Conservation (phyloP, 2,329 filamentous ascomycete species). For the Colletotrichum incanum region DNA sequence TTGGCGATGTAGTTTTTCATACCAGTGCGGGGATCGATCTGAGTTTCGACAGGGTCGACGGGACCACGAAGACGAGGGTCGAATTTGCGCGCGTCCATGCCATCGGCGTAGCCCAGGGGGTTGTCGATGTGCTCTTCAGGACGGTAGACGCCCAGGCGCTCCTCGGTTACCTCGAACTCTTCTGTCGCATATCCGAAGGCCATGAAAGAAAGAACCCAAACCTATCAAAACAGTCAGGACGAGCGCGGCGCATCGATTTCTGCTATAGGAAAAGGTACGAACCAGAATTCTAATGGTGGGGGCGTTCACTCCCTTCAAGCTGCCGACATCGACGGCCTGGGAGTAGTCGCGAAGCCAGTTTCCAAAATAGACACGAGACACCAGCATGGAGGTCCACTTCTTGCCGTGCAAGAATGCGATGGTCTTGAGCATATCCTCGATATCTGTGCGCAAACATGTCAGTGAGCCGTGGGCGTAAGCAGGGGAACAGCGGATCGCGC, state of each 20-base stretch:
- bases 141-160: conserved; percentile 84
- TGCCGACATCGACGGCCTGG: conserved; percentile 86
- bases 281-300: conserved; percentile 84
- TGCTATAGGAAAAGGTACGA: conserved; percentile 39
- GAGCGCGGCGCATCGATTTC: neutral
- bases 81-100: conserved; percentile 85
- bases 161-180: conserved; percentile 87
- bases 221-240: conserved; percentile 52
- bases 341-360: conserved; percentile 92
- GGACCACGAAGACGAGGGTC: conserved; percentile 88
- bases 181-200: conserved; percentile 88
- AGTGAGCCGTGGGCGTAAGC: conserved; percentile 10
- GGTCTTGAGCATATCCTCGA: conserved; percentile 86
- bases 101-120: conserved; percentile 89
- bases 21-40: conserved; percentile 83
- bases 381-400: conserved; percentile 86
- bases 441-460: conserved; percentile 65
- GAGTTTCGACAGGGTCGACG: conserved; percentile 78
- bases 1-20: conserved; percentile 99
- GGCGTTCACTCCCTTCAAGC: conserved; percentile 83
- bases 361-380: conserved; percentile 86
- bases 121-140: conserved; percentile 85
- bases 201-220: conserved; percentile 87
- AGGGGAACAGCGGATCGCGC: conserved; percentile 33
- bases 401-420: conserved; percentile 84